Evolutionary conservation across 2,329 filamentous ascomycete species (phyloP).

Genomic region (Colletotrichum tamarilloi): DNA sequence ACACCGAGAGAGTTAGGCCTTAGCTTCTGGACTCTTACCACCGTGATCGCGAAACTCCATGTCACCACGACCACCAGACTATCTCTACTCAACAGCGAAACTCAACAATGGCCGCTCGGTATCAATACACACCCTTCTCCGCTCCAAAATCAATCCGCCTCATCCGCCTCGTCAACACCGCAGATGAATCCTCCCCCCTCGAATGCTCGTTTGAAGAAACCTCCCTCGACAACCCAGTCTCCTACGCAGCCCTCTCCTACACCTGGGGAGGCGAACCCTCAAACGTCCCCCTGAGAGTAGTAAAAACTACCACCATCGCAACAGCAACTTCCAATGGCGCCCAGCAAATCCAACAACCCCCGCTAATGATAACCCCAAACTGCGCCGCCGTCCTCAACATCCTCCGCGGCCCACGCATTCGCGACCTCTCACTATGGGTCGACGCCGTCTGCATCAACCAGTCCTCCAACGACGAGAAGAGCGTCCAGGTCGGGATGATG

Average conservation of each 20-base stretch:
- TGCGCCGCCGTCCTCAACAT: background rate
- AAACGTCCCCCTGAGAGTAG: background rate
- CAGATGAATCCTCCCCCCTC: background rate
- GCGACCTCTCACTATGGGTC: background rate
- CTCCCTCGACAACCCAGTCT: background rate
- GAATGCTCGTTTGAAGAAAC: background rate
- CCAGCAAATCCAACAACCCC: background rate
- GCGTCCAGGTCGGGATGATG: background rate
- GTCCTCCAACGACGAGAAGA: background rate
- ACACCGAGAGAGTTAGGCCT: background rate
- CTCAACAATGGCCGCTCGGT: background rate
- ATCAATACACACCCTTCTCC: background rate
- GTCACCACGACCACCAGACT: background rate
- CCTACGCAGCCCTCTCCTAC: background rate
- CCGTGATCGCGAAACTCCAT: too few relatives aligned
- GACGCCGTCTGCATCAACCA: background rate
- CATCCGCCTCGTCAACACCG: background rate
- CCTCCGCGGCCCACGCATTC: background rate
- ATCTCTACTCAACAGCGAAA: accelerated
- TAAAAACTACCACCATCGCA: background rate
- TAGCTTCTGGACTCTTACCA: accelerated
- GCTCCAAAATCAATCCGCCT: background rate
- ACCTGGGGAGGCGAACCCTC: background rate
- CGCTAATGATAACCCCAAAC: background rate
- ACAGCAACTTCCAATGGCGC: too few relatives aligned